A percentile compares a stretch with the other conserved stretches of the same genome.
Conservation (phyloP, 805 yeast genomes). For the Wickerhamiella alocasiicola region DNA sequence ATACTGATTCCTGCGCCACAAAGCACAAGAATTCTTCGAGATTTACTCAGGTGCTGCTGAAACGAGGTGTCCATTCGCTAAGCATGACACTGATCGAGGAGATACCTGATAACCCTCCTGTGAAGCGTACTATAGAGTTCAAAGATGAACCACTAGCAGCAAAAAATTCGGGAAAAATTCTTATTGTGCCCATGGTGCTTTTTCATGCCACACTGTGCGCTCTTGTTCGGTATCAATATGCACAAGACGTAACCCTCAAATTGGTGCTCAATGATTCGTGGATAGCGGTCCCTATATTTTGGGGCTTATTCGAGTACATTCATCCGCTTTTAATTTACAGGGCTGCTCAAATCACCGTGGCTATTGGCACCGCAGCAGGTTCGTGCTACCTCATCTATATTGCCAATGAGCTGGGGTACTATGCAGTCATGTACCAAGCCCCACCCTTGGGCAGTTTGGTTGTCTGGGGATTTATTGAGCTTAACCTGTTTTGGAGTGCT, state of each 20-base stretch:
- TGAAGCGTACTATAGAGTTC: not conserved
- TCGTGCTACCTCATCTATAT: constrained; percentile 28
- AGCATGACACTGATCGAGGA: constrained; percentile 3
- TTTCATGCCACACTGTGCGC: constrained; percentile 27
- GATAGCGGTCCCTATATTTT: constrained; percentile 25
- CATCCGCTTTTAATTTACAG: constrained; percentile 19
- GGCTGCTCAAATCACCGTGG: constrained; percentile 12
- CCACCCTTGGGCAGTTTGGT: constrained; percentile 33
- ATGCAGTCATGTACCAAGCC: constrained; percentile 29
- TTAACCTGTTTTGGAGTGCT: constrained; percentile 28
- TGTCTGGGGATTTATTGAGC: constrained; percentile 31
- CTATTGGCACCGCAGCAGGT: constrained; percentile 19
- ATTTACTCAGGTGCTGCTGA: constrained; percentile 25
- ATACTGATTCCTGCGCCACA: constrained; percentile 81
- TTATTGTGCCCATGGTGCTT: constrained; percentile 23
- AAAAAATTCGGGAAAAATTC: constrained; percentile 2
- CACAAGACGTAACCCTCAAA: constrained; percentile 18
- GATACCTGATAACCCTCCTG: not conserved
- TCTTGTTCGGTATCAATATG: constrained; percentile 29
- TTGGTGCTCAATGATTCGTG: constrained; percentile 17
- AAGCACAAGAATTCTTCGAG: constrained; percentile 31
- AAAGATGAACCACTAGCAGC: constrained; percentile 9
- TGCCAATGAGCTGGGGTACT: constrained; percentile 29
- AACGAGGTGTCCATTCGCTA: constrained; percentile 24
- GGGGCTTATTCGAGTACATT: constrained; percentile 21